Evolutionary conservation across 768 basidiomycete species (phyloP), one percentile per base, ranked within the genome.

Genomic region (Lactifluus rugatus): DNA sequence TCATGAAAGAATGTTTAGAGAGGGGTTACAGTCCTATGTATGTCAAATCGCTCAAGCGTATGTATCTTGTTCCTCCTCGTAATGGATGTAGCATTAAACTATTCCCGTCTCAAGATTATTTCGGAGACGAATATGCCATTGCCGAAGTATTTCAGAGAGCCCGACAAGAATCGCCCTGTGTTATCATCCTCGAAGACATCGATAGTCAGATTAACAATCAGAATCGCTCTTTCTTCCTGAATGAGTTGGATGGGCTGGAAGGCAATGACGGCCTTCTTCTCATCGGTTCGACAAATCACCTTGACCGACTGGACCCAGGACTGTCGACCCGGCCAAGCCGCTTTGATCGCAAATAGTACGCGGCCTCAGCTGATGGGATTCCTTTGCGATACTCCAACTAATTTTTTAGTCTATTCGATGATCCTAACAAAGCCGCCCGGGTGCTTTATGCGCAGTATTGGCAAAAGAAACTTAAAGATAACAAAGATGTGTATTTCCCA

Each of bases 221-320:
- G 7, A 92, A 91, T 66, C 81, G 89, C 31, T 88, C 88, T 2
- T 92, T 89, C 76, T 93, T 93, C 80, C 75, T 93, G 48, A 93
- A 93, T 66, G 85, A 92, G 67, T 72, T 89, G 8, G 90, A 93
- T 61, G 90, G 90, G 1, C 69, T 92, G 32, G 82, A 85, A 66
- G 79, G 82, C 31, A 92, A 92, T 65, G 82, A 91, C 59, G 91
- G 91, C 0, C 63, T 93, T 10, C 77, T 93, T 28, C 73, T 92
- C 64, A 83, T 92, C 55, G 84, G 80, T 17, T 82, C 88, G 1
- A 93, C 91, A 25, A 93, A 93, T 67, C 88, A 93, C 69, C 84
- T 91, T 60, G 87, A 91, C 42, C 74, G 78, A 46, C 79, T 93
- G 42, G 91, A 92, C 66, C 82, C 86, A 32, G 86, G 84, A 7